phyloP scores from a whole-genome alignment of 2,329 filamentous ascomycete species.

The Verticillium albo-atrum region DNA sequence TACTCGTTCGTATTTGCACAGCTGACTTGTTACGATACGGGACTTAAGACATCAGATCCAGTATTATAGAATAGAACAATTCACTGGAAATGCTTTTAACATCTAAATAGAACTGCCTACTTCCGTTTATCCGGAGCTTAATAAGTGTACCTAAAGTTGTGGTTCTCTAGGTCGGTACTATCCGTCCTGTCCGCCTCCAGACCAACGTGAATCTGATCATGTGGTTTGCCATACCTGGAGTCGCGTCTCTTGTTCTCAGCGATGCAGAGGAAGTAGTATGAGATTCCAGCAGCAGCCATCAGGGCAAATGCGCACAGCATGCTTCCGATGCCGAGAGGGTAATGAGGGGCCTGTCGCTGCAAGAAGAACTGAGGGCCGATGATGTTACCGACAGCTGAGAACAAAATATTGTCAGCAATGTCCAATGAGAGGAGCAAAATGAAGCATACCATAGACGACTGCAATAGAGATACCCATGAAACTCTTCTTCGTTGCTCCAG shows the following conservation, averaged over 20 bases:
- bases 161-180: constrained; percentile 58
- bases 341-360: constrained; percentile 50
- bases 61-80: too few species aligned
- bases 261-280: constrained; percentile 36
- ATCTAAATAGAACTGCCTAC: background rate
- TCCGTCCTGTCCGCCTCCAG: constrained; percentile 42
- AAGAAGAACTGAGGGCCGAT: constrained; percentile 60
- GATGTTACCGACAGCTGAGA: constrained; percentile 59
- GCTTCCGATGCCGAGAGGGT: constrained; percentile 49
- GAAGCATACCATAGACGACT: constrained; percentile 15
- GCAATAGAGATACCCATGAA: constrained; percentile 34
- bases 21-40: too few species aligned
- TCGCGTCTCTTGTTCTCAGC: constrained; percentile 48
- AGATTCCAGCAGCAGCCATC: constrained; percentile 1
- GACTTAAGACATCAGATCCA: too few species aligned
- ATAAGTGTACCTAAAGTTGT: constrained; percentile 64
- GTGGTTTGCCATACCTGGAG: constrained; percentile 53
- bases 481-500: constrained; percentile 63
- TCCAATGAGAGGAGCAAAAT: background rate
- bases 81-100: too few species aligned
- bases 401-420: constrained; percentile 28
- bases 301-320: constrained; percentile 44
- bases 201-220: constrained; percentile 49
- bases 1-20: too few species aligned
- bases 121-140: constrained; percentile 16